Evolutionary conservation across 352 stramenopile species (phyloP), one percentile per base, ranked within the genome.

Genomic region (Globisporangium spiculum): DNA sequence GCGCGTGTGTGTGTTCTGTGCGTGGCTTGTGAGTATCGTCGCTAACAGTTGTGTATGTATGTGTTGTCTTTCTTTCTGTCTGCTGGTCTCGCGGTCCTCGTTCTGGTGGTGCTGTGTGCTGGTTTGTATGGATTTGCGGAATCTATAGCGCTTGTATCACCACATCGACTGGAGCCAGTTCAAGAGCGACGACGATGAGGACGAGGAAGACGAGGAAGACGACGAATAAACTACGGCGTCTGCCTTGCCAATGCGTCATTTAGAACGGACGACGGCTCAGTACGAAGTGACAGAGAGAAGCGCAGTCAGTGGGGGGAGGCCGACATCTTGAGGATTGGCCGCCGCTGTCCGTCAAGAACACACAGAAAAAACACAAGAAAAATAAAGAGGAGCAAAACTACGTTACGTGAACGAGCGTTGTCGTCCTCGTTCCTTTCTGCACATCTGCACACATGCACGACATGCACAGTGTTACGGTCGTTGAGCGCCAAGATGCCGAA

Each of bases 111-210:
- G 63, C 70, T 72, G 38, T 44, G 46, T 41, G 20, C 38, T 67
- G 46, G 44, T 24, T 24, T 41, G 26, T 27, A 59, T 22, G 16
- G 1, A 26, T 26, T 20, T 44, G 27, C 22, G 22, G 26, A 38
- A 59, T 30, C 10, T 53, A 56, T 60, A 94, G 86, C 83, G 88
- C 60, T 74, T 96, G 80, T 96, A 94, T 76, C 84, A 96, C 74
- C 88, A 96, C 81, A 87, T 96, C 38, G 88, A 94, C 81, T 96
- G 88, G 88, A 83, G 77, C 41, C 79, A 94, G 73, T 96, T 96
- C 77, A 89, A 90, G 73, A 75, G 75, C 67, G 81, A 84, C 57
- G 81, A 89, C 66, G 84, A 93, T 61, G 88, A 96, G 1, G 88
- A 95, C 52, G 87, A 93, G 65, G 85, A 94, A 38, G 81, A 88